Evolutionary conservation across 768 basidiomycete species (phyloP).

Genomic region (Kwoniella pini): DNA sequence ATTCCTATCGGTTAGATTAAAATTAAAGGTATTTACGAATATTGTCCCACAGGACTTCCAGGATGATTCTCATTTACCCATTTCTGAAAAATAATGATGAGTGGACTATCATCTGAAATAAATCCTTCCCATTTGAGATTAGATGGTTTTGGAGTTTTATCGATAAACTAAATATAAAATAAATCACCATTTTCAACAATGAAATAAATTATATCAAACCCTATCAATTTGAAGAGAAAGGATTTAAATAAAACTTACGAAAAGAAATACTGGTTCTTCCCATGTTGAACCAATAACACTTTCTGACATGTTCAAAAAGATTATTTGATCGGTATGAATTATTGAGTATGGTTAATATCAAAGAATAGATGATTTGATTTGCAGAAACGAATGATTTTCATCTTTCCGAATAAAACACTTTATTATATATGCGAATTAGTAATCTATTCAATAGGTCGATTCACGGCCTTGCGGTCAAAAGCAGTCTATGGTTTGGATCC

Average conservation of each 20-base stretch:
- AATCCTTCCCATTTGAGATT: neutral
- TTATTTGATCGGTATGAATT: too few relatives aligned
- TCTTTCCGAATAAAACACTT: too few relatives aligned
- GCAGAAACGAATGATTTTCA: too few relatives aligned
- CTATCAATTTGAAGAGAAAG: too few relatives aligned
- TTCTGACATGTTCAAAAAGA: constrained; percentile 9
- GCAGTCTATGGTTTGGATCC: too few relatives aligned
- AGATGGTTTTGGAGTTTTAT: neutral
- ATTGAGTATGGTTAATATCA: too few relatives aligned
- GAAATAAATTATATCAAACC: too few relatives aligned
- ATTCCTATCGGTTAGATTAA: neutral
- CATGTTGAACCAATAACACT: constrained; percentile 4
- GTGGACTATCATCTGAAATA: neutral
- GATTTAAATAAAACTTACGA: neutral
- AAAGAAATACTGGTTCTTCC: constrained; percentile 8
- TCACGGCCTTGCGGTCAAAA: too few relatives aligned
- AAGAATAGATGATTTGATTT: too few relatives aligned
- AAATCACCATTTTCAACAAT: neutral
- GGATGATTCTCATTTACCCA: constrained; percentile 2
- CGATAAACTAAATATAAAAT: neutral
- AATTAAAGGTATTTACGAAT: neutral
- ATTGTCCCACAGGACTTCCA: constrained; percentile 8
- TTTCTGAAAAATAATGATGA: neutral
- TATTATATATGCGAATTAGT: too few relatives aligned
- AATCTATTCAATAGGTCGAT: too few relatives aligned